Base-by-base conservation (phyloP, 495 filamentous ascomycete species). In the Penicillium crystallinum region DNA sequence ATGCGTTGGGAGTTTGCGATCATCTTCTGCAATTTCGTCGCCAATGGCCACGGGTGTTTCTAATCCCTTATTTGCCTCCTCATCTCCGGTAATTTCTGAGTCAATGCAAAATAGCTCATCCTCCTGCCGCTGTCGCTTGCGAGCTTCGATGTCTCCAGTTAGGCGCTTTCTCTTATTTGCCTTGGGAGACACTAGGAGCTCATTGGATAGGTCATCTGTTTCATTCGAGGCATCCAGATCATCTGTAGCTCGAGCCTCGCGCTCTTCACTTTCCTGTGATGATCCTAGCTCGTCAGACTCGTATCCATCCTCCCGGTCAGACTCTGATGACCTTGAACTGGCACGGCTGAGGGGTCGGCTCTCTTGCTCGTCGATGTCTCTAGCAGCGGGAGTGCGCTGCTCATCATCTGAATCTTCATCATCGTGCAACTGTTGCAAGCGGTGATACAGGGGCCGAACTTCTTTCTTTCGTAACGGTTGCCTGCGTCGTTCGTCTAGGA, bases 341-440 rank as follows among this genome's bases (percentile, higher is more conserved):
- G 88, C 82, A 10, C 87, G 85, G 63, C 90, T 96, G 11, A 83
- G 72, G 14, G 90, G 85, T 15, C 89, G 77, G 50, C 90, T 95
- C 40, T 92, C 90, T 42, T 82, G 81, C 50, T 93, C 90, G 61
- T 92, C 89, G 0, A 85, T 90, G 57, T 93, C 88, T 41, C 83
- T 73, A 6, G 77, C 80, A 21, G 85, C 65, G 25, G 87, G 85
- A 17, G 72, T 80, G 29, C 73, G 64, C 43, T 69, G 70, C 12
- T 81, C 79, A 49, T 83, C 82, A 53, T 85, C 81, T 2, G 82
- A 85, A 61, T 84, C 81, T 22, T 80, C 79, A n/a, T 77, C 74
- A 40, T 80, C 73, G 54, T 81, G 76, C 44, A 79, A 63, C 49
- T 78, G 71, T 36, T 79, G 76, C 27, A 84, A 66, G 15, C 78